phyloP scores from a whole-genome alignment of 306 rosid genomes.

The Castanea sativa region DNA sequence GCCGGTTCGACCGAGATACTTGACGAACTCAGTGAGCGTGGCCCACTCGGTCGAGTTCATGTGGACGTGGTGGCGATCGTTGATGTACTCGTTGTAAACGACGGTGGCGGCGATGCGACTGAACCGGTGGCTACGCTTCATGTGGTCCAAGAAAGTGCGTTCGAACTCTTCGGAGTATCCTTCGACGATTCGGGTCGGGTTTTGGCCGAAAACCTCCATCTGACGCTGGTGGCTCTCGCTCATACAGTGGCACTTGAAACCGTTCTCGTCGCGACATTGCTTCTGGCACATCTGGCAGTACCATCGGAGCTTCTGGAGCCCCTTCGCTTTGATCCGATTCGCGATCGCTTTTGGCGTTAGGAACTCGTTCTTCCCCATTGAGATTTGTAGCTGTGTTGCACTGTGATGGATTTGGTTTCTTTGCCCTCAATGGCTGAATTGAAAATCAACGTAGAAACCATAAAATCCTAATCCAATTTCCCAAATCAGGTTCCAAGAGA shows the following conservation, averaged over 20 bases:
- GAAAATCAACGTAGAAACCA: too few species aligned
- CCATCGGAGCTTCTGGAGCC: conserved; percentile 93
- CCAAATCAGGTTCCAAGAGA: too few species aligned
- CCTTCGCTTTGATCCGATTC: conserved; percentile 86
- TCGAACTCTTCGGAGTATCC: conserved; percentile 90
- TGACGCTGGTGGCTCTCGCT: conserved; percentile 95
- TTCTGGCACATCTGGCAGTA: conserved; percentile 99
- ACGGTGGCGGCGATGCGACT: conserved; percentile 93
- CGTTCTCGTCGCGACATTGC: conserved; percentile 94
- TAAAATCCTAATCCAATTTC: too few species aligned
- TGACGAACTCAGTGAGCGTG: conserved; percentile 78
- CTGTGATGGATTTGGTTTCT: background rate
- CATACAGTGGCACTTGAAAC: conserved; percentile 94
- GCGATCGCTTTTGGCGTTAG: conserved; percentile 91
- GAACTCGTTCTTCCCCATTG: conserved; percentile 89
- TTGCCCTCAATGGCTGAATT: background rate
- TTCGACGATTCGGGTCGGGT: conserved; percentile 62
- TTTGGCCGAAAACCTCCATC: conserved; percentile 85
- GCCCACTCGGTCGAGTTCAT: conserved; percentile 90
- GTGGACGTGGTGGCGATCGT: conserved; percentile 75
- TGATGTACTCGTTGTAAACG: conserved; percentile 85
- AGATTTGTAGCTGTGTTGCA: background rate
- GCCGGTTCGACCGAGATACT: conserved; percentile 76
- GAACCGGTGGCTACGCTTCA: conserved; percentile 83
- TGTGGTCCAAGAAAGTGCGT: conserved; percentile 63